Percentiles rank a stretch among this genome's conserved stretches.
Conservation (phyloP, 805 yeast genomes). For the Zygosaccharomyces gambellarensis region DNA sequence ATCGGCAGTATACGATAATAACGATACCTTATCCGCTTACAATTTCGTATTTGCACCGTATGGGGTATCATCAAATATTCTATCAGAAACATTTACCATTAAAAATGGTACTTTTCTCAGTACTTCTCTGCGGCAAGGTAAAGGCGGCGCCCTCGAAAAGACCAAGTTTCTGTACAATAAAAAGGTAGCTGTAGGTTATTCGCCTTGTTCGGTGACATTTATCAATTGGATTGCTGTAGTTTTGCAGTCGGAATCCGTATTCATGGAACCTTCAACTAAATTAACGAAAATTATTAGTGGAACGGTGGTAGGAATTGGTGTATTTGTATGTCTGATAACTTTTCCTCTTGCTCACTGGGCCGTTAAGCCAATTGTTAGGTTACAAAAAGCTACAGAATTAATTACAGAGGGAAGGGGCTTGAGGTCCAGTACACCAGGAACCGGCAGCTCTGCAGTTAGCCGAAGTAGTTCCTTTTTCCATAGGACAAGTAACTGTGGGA, state of each 20-base stretch:
- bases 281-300: constrained; percentile 69
- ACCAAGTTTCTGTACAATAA: constrained; percentile 36
- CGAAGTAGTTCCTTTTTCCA: constrained; percentile 21
- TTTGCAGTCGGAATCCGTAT: constrained; percentile 54
- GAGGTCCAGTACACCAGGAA: constrained; percentile 23
- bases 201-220: constrained; percentile 41
- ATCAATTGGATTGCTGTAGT: constrained; percentile 70
- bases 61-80: constrained; percentile 15
- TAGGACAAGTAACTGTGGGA: constrained; percentile 7
- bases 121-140: constrained; percentile 35
- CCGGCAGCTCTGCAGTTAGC: constrained; percentile 19
- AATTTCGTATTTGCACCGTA: constrained; percentile 42
- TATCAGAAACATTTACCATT: constrained; percentile 26
- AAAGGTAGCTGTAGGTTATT: constrained; percentile 53
- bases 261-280: constrained; percentile 57
- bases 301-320: constrained; percentile 74
- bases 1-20: constrained; percentile 26
- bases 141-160: constrained; percentile 41
- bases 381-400: constrained; percentile 75
- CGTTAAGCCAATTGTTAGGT: constrained; percentile 71
- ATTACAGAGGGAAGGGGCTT: constrained; percentile 42
- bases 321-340: constrained; percentile 65
- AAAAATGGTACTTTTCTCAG: constrained; percentile 33
- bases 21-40: constrained; percentile 33
- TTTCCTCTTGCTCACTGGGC: constrained; percentile 81